phyloP scores from a whole-genome alignment of 495 filamentous ascomycete species.

The Cercophora samala region DNA sequence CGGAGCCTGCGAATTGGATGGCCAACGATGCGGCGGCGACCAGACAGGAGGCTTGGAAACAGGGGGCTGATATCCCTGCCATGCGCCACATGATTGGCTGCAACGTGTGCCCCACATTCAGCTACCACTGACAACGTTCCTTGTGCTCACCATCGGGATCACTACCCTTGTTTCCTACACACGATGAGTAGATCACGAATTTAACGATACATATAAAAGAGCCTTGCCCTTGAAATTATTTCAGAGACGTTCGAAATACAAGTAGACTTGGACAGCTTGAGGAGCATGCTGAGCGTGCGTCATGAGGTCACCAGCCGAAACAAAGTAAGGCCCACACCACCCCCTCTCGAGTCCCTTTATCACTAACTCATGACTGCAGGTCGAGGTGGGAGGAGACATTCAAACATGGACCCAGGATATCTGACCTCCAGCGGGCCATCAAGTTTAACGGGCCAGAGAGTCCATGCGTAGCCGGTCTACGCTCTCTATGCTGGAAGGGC shows the following conservation, averaged over 20 bases:
- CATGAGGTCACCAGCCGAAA: conserved; percentile 16
- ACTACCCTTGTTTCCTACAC: not conserved
- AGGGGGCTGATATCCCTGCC: conserved; percentile 11
- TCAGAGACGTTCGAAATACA: not conserved
- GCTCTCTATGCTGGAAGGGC: conserved; percentile 92
- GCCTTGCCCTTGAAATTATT: not conserved
- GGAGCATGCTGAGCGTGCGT: conserved; percentile 2
- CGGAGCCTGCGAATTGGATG: conserved; percentile 10
- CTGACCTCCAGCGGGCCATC: conserved; percentile 64
- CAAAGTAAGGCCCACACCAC: conserved; percentile 12
- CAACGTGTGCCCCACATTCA: not conserved
- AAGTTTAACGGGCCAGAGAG: conserved; percentile 52
- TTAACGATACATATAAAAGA: not conserved
- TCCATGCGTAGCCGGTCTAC: conserved; percentile 67
- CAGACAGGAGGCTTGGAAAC: conserved; percentile 13
- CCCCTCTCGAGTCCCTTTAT: not conserved
- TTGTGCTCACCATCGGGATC: not conserved
- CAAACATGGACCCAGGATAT: conserved; percentile 55
- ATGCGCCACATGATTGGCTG: conserved; percentile 14
- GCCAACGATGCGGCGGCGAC: conserved; percentile 13
- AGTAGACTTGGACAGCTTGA: not conserved
- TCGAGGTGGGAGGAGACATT: conserved; percentile 64
- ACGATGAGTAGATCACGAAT: not conserved
- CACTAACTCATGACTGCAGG: conserved; percentile 30
- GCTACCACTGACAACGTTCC: not conserved